phyloP scores from a whole-genome alignment of 1,139 yeast species.

The Debaryomycetaceae sp. region DNA sequence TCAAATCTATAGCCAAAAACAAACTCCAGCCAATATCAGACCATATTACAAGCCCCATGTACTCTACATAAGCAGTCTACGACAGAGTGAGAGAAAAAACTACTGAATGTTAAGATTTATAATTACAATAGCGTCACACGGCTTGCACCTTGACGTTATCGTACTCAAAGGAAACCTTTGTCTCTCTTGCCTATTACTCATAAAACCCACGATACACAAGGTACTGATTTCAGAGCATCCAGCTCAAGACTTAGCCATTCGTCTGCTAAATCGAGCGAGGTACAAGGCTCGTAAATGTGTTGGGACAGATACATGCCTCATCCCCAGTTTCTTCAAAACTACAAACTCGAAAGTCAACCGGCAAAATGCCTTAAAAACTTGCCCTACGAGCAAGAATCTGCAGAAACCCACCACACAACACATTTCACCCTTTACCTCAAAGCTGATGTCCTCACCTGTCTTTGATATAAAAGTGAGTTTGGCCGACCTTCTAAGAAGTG shows the following conservation, averaged over 20 bases:
- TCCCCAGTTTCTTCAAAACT: too few species aligned
- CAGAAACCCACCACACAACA: too few species aligned
- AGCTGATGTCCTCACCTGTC: conserved; percentile 23
- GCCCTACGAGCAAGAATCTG: too few species aligned
- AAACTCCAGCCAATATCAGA: too few species aligned
- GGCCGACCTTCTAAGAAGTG: conserved; percentile 35
- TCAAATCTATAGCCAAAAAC: background rate
- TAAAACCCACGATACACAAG: conserved; percentile 28
- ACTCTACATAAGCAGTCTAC: too few species aligned
- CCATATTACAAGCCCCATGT: background rate
- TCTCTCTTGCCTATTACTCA: conserved; percentile 58
- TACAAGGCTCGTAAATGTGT: conserved; percentile 44
- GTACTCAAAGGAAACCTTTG: conserved; percentile 69
- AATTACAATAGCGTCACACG: conserved; percentile 72
- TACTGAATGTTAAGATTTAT: conserved; percentile 52
- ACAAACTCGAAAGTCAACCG: too few species aligned
- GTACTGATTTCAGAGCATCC: conserved; percentile 29
- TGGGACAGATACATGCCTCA: too few species aligned
- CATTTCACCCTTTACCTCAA: conserved; percentile 12
- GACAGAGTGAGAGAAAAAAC: too few species aligned
- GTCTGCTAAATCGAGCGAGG: conserved; percentile 61
- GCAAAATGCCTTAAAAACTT: too few species aligned
- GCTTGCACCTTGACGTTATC: conserved; percentile 54
- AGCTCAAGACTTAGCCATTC: conserved; percentile 53
- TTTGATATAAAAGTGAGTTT: conserved; percentile 1